Evolutionary conservation across 441 rosid genomes (phyloP).

Genomic region (Kokia cookei): DNA sequence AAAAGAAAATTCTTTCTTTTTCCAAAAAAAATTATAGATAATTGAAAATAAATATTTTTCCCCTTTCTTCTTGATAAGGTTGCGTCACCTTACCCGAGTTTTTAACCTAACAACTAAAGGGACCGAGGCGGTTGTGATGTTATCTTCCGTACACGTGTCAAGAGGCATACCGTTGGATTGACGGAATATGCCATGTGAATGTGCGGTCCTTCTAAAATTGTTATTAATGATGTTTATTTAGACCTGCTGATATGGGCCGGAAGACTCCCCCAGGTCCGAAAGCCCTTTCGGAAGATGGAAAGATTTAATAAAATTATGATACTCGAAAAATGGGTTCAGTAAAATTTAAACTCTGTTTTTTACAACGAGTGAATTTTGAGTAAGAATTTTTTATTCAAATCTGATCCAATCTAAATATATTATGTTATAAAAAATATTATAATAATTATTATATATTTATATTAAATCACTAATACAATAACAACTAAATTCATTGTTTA

Average conservation of each 20-base stretch:
- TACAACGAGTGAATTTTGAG: no score
- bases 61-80: not conserved
- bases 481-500: no score
- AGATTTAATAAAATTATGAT: no score
- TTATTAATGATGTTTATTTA: not conserved
- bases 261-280: no score
- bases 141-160: slow-evolving; percentile 55
- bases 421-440: no score
- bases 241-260: no score
- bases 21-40: not conserved
- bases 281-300: accelerated
- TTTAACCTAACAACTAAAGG: slow-evolving; percentile 19
- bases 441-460: no score
- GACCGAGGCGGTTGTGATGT: slow-evolving; percentile 7
- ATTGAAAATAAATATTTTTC: not conserved
- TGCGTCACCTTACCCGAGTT: slow-evolving; percentile 33
- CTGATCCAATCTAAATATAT: accelerated
- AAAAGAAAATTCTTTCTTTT: not conserved
- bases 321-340: no score
- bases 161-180: slow-evolving; percentile 3
- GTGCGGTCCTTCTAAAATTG: not conserved
- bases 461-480: no score
- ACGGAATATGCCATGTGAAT: not conserved
- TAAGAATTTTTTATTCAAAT: no score
- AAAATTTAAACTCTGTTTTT: no score